Evolutionary conservation across 768 basidiomycete genomes (phyloP).

Genomic region (Pleurotus tuoliensis): DNA sequence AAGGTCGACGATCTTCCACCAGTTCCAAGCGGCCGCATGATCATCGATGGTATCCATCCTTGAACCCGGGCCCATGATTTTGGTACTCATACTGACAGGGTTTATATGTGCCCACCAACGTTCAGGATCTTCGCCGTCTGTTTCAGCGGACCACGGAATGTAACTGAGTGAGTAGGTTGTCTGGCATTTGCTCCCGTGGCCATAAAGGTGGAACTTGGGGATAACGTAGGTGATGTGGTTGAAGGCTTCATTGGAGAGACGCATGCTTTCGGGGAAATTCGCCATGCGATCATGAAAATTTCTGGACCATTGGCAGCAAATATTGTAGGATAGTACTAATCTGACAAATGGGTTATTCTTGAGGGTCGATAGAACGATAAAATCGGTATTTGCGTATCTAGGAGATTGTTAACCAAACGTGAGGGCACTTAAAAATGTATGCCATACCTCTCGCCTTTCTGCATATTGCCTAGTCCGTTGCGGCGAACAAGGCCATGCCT

Average conservation of each 20-base stretch:
- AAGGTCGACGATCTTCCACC: constrained; percentile 11
- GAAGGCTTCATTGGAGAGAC: background rate
- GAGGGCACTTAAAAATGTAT: background rate
- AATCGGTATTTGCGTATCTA: constrained; percentile 29
- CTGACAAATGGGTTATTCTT: background rate
- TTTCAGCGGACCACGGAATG: constrained; percentile 22
- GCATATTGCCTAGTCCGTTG: constrained; percentile 24
- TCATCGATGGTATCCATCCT: constrained; percentile 26
- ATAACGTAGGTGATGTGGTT: background rate
- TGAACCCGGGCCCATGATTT: constrained; percentile 24
- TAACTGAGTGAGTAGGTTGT: constrained; percentile 12
- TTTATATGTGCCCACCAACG: constrained; percentile 25
- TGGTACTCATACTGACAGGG: constrained; percentile 20
- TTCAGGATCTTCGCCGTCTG: constrained; percentile 20
- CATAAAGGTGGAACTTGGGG: constrained; percentile 13
- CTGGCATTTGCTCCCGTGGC: constrained; percentile 14
- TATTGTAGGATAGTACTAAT: constrained; percentile 27
- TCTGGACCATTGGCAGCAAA: constrained; percentile 19
- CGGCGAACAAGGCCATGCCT: constrained; percentile 27
- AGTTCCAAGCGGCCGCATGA: constrained; percentile 20
- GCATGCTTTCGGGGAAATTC: constrained; percentile 2
- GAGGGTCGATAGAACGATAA: constrained; percentile 16
- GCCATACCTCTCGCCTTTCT: constrained; percentile 28
- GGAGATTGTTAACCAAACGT: background rate
- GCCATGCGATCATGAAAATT: constrained; percentile 2